Evolutionary conservation across 2,329 filamentous ascomycete genomes (phyloP), one percentile per base, ranked within the genome.

Genomic region (Kalmusia sp.): DNA sequence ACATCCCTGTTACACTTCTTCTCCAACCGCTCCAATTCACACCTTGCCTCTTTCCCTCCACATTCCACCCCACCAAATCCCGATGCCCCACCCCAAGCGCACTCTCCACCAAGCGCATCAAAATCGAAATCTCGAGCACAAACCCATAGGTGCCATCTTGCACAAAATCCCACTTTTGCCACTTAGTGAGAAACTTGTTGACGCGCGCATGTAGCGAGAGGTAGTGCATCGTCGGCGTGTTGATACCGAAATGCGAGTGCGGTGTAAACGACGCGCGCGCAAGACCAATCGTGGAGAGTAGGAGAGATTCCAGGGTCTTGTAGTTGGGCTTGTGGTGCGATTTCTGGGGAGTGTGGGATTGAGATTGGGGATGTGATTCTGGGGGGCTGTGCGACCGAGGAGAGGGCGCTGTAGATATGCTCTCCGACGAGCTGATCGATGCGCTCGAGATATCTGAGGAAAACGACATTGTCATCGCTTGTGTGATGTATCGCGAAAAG

Each of bases 381-480:
- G 49, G 31, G 12, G 19, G 49, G 25, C 33, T 15, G 27, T 17
- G 27, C n/a, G 46, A 27, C 35, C 25, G 35, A 35, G 43, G 35
- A 30, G 12, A 34, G 19, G 30, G 30, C 6, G 43, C 30, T 21
- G 43, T 46, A 7, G 43, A 35, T 6, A 34, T 8, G 30, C 43
- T 34, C 19, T 21, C 21, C 11, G 30, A 8, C 21, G 43, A 45
- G 17, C 34, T 12, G 24, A 15, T 24, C 3, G 49, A 51, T 6
- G 31, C 34, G 40, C 27, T 15, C n/a, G 49, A 45, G 12, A 33
- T 24, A 22, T 25, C n/a, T 39, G 49, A 51, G 15, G 49, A 51
- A 34, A 46, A 51, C 4, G 49, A 51, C 49, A 51, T 51, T 31
- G 30, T 45, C n/a, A n/a, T n/a, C 30, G 43, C 11, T 34, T 21